Evolutionary conservation across 2,329 filamentous ascomycete genomes (phyloP).

Genomic region (Pseudodiploospora longispora): DNA sequence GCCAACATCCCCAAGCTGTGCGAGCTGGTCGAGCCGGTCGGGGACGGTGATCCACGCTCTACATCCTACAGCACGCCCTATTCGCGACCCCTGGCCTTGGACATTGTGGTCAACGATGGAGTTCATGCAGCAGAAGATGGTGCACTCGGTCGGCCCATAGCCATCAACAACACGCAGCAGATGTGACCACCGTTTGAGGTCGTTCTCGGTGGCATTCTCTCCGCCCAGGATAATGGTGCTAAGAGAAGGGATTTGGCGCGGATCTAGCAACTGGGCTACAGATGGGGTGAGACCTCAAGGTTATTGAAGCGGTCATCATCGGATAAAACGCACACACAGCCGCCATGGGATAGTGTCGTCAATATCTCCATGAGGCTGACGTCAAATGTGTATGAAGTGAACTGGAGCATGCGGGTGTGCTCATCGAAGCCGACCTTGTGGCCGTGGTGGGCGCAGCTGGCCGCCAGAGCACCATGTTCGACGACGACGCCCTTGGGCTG

Average conservation of each 20-base stretch:
- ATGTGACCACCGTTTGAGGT: conserved; percentile 6
- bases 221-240: conserved; percentile 9
- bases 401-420: conserved; percentile 9
- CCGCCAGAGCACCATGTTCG: conserved; percentile 1
- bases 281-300: conserved; percentile 10
- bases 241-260: conserved; percentile 7
- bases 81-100: neutral
- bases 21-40: conserved; percentile 11
- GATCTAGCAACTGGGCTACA: conserved; percentile 8
- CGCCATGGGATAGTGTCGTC: conserved; percentile 8
- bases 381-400: conserved; percentile 15
- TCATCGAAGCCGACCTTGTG: neutral
- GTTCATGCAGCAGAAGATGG: conserved; percentile 8
- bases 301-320: conserved; percentile 10
- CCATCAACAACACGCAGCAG: conserved; percentile 7
- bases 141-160: conserved; percentile 15
- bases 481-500: conserved; percentile 39
- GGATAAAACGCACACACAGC: conserved; percentile 13
- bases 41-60: neutral
- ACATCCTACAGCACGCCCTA: neutral
- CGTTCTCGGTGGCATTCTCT: conserved; percentile 7
- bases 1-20: conserved; percentile 20
- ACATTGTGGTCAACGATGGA: neutral
- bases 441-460: conserved; percentile 1
- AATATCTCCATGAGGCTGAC: conserved; percentile 7